Conservation (phyloP, 2,329 filamentous ascomycete genomes). For the Alternaria dauci region DNA sequence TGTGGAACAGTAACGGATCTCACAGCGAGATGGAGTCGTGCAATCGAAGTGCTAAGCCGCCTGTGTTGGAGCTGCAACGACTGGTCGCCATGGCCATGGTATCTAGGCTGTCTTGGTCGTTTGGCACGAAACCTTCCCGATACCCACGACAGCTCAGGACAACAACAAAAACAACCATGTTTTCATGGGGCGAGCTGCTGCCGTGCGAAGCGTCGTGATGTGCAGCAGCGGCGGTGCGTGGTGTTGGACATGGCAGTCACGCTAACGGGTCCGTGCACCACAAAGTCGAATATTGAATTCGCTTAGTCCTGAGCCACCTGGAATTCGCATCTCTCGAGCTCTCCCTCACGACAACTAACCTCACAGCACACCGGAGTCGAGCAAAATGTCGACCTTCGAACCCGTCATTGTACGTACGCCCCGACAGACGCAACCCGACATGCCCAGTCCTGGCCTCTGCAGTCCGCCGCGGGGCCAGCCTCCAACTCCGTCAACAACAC, state of each 20-base stretch:
- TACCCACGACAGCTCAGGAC: not conserved
- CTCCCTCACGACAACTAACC: slow-evolving; percentile 40
- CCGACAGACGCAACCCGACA: slow-evolving; percentile 23
- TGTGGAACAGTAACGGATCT: not conserved
- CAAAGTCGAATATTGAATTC: slow-evolving; percentile 14
- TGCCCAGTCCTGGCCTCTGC: slow-evolving; percentile 18
- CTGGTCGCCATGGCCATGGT: not conserved
- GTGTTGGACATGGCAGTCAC: slow-evolving; percentile 6
- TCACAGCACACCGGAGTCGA: slow-evolving; percentile 44
- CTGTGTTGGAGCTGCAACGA: not conserved
- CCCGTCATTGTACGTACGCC: slow-evolving; percentile 67
- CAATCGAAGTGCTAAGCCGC: not conserved
- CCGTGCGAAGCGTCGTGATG: not conserved
- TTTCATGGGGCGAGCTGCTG: not conserved
- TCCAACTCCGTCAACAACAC: slow-evolving; percentile 14
- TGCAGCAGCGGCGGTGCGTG: not conserved
- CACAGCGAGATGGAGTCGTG: not conserved
- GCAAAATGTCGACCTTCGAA: slow-evolving; percentile 72
- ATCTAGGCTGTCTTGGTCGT: not conserved
- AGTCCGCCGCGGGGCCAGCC: slow-evolving; percentile 17
- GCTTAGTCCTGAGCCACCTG: slow-evolving; percentile 16
- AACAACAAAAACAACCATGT: no score
- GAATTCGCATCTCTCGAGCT: slow-evolving; percentile 23
- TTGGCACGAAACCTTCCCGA: not conserved
- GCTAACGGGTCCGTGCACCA: slow-evolving; percentile 17